These are phyloP conservation scores for Fistulifera pelliculosa DNA, from an alignment of 108 stramenopile species.

Conservation along the genomic window DNA sequence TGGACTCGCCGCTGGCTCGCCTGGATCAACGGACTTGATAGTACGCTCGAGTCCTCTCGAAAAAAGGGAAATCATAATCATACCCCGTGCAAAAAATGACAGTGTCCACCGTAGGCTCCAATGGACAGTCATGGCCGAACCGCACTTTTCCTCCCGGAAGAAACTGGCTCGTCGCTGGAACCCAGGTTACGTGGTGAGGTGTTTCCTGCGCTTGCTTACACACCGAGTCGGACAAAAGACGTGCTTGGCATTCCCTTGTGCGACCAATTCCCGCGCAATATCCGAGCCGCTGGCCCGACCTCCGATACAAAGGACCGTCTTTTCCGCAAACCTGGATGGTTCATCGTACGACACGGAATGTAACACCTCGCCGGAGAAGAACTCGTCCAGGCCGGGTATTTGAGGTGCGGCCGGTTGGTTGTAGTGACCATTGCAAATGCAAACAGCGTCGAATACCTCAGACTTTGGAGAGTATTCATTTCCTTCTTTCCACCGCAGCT, in stretches of 20 bases:
- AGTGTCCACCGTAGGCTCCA: conserved; percentile 36
- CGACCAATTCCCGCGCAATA: conserved; percentile 78
- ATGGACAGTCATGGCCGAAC: conserved; percentile 29
- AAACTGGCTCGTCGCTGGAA: conserved; percentile 49
- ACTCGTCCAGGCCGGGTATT: conserved; percentile 41
- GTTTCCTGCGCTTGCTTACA: conserved; percentile 15
- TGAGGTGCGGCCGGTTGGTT: conserved; percentile 45
- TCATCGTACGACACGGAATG: conserved; percentile 85
- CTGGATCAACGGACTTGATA: conserved; percentile 8
- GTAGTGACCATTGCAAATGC: conserved; percentile 90
- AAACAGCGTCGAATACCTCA: conserved; percentile 76
- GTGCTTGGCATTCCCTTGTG: conserved; percentile 31
- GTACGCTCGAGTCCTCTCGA: no score
- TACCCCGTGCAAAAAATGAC: conserved; percentile 86
- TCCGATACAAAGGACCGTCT: conserved; percentile 83
- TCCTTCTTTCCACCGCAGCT: background rate
- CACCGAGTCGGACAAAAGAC: conserved; percentile 70
- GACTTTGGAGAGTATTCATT: background rate
- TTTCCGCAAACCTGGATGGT: conserved; percentile 39
- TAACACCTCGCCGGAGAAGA: conserved; percentile 35
- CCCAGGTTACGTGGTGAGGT: conserved; percentile 45
- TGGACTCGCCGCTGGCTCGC: conserved; percentile 50
- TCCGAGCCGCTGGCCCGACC: conserved; percentile 83
- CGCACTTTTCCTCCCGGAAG: conserved; percentile 34
- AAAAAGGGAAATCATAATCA: conserved; percentile 81